Evolutionary conservation across 768 basidiomycete genomes (phyloP), one percentile per base, ranked within the genome.

Genomic region (Boletellus ananas): DNA sequence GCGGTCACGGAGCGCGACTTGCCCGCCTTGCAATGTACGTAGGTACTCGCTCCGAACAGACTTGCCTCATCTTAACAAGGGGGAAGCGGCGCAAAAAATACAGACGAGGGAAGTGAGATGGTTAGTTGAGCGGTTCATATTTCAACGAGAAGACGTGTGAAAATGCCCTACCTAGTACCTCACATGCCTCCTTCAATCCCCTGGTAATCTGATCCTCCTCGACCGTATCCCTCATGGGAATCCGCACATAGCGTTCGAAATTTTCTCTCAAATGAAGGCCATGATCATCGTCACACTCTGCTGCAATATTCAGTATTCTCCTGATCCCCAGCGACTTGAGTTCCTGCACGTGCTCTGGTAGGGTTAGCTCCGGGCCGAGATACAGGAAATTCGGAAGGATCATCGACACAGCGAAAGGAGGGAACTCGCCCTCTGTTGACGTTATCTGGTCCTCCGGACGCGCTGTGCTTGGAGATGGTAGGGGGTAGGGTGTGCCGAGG

Each of bases 1-100:
- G 94, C 93, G 0, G 94, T 96, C 25, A 96, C 94, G 1, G 91
- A 94, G 13, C 95, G 85, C 3, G 91, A 94, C 73, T 94, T 96
- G 5, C 94, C 95, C 6, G 90, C 94, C 70, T 90, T 92, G 71
- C 94, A 98, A 65, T 98, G 95, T 13, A 97, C 94, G 60, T 95
- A 98, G 2, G 89, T 89, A 7, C 93, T 85, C 17, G 90, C 81
- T 0, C 86, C 90, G 56, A 93, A 92, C 45, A 97, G 68, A 41
- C 88, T 82, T 1, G 94, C 94, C 59, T 97, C 94, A 64, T 96
- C 94, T 96, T 57, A 42, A 34, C 33, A 44, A 37, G 48, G 23
- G 23, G 23, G 4, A 29, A 34, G 17, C 14, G 23, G n/a, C 27
- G 39, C 47, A 50, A 41, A 50, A 41, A 45, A 51, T 37, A 52